A percentile compares a stretch with the other conserved stretches of the same genome.
Conservation (phyloP, 2,329 filamentous ascomycete genomes). For the Fusarium sp. region DNA sequence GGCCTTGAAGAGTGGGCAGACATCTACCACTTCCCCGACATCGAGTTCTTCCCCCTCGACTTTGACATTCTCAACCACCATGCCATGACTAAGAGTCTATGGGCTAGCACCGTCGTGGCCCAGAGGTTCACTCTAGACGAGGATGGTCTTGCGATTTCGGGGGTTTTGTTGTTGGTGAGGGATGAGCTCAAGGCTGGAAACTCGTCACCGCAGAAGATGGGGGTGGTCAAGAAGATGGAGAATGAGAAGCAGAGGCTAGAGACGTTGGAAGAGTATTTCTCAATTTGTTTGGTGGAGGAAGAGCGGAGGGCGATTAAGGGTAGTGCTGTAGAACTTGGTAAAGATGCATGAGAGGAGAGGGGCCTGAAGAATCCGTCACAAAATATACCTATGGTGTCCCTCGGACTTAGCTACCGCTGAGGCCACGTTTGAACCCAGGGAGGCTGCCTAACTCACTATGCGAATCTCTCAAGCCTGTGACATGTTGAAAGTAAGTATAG, state of each 20-base stretch:
- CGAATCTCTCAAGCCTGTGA: too few relatives aligned
- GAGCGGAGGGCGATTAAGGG: background rate
- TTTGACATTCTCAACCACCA: conserved; percentile 1
- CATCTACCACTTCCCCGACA: background rate
- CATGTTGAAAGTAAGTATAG: too few relatives aligned
- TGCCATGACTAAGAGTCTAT: background rate
- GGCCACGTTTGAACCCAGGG: too few relatives aligned
- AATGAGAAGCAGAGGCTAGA: background rate
- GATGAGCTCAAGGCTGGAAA: background rate
- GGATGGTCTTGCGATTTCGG: background rate
- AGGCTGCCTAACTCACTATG: too few relatives aligned
- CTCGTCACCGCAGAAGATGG: background rate
- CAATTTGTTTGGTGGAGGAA: background rate
- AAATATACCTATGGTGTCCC: too few relatives aligned
- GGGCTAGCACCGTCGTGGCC: background rate
- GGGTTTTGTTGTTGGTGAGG: background rate
- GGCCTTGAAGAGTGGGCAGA: background rate
- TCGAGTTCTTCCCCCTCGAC: background rate
- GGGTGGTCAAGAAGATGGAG: background rate
- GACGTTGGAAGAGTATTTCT: background rate
- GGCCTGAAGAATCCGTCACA: too few relatives aligned
- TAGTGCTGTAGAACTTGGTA: too few relatives aligned
- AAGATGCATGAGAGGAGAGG: too few relatives aligned
- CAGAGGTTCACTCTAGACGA: background rate
- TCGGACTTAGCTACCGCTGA: too few relatives aligned